phyloP scores from a whole-genome alignment of 2,329 filamentous ascomycete genomes.

The Lasiodiplodia citricola region DNA sequence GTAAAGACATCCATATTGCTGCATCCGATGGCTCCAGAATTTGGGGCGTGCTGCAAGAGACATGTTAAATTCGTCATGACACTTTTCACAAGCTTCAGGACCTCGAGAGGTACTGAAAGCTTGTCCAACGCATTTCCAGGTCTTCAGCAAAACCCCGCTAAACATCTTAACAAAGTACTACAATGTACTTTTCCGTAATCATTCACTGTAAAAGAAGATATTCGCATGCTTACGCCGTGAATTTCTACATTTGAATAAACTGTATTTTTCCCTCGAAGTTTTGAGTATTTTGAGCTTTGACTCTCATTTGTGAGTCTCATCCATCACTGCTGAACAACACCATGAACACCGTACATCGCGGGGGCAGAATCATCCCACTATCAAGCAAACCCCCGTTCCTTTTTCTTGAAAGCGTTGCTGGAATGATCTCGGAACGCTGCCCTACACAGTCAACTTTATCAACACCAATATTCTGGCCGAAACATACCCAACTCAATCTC shows the following conservation, averaged over 20 bases:
- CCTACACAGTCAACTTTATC: background rate
- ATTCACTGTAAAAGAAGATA: too few species aligned
- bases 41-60: background rate
- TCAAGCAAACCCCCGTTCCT: background rate
- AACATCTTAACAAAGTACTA: too few species aligned
- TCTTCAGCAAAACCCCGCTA: background rate
- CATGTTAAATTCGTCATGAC: background rate
- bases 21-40: background rate
- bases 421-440: background rate
- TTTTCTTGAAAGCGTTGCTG: background rate
- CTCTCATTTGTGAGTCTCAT: background rate
- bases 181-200: too few species aligned
- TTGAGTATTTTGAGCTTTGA: background rate
- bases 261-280: background rate
- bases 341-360: background rate
- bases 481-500: background rate
- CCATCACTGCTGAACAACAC: background rate
- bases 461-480: background rate
- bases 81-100: background rate
- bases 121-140: background rate
- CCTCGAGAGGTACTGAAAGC: background rate
- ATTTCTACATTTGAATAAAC: too few species aligned
- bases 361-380: background rate
- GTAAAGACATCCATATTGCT: background rate
- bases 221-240: too few species aligned